These are phyloP conservation scores for Hortiboletus flavorubellus DNA, from an alignment of 768 basidiomycete genomes.

Conservation along the genomic window DNA sequence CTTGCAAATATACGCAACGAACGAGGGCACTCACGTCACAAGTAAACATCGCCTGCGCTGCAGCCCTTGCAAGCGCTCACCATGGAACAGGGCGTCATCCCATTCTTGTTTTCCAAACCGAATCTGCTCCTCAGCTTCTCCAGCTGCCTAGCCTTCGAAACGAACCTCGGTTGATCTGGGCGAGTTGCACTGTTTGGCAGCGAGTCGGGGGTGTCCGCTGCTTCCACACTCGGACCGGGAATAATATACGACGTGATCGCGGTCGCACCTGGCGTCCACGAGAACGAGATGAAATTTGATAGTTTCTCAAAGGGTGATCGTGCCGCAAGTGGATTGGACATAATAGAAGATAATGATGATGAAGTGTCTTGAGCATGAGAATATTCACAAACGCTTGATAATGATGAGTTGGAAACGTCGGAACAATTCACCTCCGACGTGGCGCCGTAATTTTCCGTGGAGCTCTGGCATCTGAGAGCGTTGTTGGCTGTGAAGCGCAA, in stretches of 20 bases:
- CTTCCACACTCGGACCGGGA: constrained; percentile 11
- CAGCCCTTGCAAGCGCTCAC: constrained; percentile 32
- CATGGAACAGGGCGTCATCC: constrained; percentile 18
- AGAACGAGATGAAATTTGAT: constrained; percentile 56
- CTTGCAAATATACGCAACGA: background rate
- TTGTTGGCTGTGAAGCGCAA: constrained; percentile 35
- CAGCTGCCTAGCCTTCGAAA: constrained; percentile 65
- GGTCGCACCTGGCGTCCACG: constrained; percentile 46
- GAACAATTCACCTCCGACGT: constrained; percentile 31
- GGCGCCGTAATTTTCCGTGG: constrained; percentile 24
- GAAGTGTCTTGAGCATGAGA: constrained; percentile 28
- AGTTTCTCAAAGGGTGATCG: constrained; percentile 59
- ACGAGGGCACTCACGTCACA: constrained; percentile 26
- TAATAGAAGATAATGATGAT: constrained; percentile 47
- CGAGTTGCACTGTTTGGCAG: constrained; percentile 6
- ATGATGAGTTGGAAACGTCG: constrained; percentile 14
- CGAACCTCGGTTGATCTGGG: constrained; percentile 38
- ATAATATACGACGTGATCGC: constrained; percentile 24
- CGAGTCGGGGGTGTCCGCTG: constrained; percentile 9
- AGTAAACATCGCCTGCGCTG: constrained; percentile 19
- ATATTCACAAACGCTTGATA: constrained; percentile 25
- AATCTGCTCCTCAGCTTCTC: constrained; percentile 58
- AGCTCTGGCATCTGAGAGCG: constrained; percentile 40
- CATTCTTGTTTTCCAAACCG: constrained; percentile 34
- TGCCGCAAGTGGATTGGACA: constrained; percentile 51